Base-by-base conservation (phyloP, 768 basidiomycete species). In the Russula lepida region DNA sequence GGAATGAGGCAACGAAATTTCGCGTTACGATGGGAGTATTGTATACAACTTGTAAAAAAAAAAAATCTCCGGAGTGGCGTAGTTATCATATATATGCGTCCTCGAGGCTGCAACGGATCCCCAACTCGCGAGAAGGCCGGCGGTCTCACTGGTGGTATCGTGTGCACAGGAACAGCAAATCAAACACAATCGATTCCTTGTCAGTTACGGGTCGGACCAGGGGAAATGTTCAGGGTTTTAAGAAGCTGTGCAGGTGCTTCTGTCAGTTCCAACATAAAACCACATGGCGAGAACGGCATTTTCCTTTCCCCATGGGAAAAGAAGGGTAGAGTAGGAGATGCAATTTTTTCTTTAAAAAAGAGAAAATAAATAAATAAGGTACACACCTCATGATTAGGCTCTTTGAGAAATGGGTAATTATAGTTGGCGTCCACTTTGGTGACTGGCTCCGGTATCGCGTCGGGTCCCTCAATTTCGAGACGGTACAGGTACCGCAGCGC, bases 341-440 rank as follows among this genome's bases (percentile, higher is more conserved):
- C 39, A 19, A 7, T 19, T 19, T 32, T n/a, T n/a, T n/a, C n/a
- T n/a, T 27, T 13, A 27, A 19, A 12, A 32, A 0, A 12, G 11
- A 7, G 19, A 33, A 25, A 32, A 30, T 11, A n/a, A n/a, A n/a
- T 19, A 17, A n/a, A n/a, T 3, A 8, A n/a, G 25, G 25, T 12
- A 47, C 60, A 0, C 30, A 62, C 60, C 49, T 52, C 11, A 27
- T 2, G 19, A 57, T 57, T 27, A 4, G 15, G 49, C 39, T 44
- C 19, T 17, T 44, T 51, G 43, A 62, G 60, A 27, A 62, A 62
- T 1, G 49, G 49, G 33, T 60, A 60, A 11, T 7, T 23, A 50
- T 50, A 21, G 44, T n/a, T 27, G 6, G 37, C 54, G 13, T 8
- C 21, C 6, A 15, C 30, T 8, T n/a, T 27, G 1, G 27, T 3